Base-by-base conservation (phyloP, 257 asterid species). In the Jasminum sambac region DNA sequence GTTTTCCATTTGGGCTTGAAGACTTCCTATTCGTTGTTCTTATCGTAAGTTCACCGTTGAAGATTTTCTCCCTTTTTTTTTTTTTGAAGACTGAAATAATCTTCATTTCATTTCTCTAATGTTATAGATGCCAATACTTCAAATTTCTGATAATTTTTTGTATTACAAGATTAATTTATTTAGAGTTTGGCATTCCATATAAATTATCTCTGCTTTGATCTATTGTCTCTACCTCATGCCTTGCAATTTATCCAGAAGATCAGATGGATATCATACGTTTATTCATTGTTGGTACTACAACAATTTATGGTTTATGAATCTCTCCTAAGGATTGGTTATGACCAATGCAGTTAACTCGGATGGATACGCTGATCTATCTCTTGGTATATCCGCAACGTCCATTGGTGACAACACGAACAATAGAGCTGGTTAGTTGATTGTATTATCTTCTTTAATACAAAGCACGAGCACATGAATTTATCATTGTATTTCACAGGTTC, bases 301-400 rank as follows among this genome's bases (percentile, higher is more conserved):
- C 13, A n/a, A 55, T n/a, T 8, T n/a, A 23, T 38, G 71, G 13
- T 3, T 37, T 67, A n/a, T 67, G 42, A 16, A 21, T 59, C 48
- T 42, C 59, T 69, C 43, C 55, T 24, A 39, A 21, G 25, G 3
- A 24, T 70, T 17, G 44, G 17, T 59, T 69, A 63, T 57, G 58
- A 42, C 64, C 69, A 67, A 77, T 83, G 86, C 84, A 92, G 98
- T 75, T 88, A 70, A 42, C 77, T 69, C 90, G 99, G 71, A 85
- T 88, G 96, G 99, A 94, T 79, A 77, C 89, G 21, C 82, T 91
- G 61, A 83, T 94, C 76, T 91, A 89, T 85, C 96, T 94, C 72
- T 81, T 94, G 81, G 96, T 89, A 44, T 94, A 94, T 88, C 99
- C 99, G 67, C 99, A 94, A 77, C 84, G 98, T 74, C 99, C 99